Evolutionary conservation across 2,329 filamentous ascomycete species (phyloP).

Genomic region (Colletotrichum endophyticum): DNA sequence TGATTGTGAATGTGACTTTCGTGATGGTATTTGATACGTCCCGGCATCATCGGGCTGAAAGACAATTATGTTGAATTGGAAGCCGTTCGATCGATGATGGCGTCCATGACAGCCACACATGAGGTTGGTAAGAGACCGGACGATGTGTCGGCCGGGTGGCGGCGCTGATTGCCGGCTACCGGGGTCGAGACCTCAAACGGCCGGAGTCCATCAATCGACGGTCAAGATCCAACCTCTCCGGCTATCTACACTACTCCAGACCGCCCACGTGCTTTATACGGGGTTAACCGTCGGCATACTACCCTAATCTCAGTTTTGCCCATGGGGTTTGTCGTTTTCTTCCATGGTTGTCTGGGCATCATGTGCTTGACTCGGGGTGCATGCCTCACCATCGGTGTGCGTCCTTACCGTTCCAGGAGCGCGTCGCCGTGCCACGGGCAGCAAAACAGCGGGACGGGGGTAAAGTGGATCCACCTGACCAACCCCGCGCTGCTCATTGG

Average conservation of each 20-base stretch:
- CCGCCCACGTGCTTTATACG: background rate
- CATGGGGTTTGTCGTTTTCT: background rate
- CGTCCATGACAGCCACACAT: background rate
- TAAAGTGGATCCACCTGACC: background rate
- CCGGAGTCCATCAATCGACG: background rate
- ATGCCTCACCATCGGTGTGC: background rate
- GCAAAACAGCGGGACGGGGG: background rate
- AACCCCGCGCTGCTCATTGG: background rate
- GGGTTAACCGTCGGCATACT: background rate
- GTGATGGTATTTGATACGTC: no score
- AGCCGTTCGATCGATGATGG: background rate
- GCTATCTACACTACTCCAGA: background rate
- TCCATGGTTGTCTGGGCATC: background rate
- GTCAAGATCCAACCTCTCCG: background rate
- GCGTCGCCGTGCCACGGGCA: background rate
- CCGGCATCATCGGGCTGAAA: no score
- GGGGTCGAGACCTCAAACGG: background rate
- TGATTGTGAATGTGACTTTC: no score
- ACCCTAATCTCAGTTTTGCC: background rate
- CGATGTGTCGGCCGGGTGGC: background rate
- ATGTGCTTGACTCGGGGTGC: background rate
- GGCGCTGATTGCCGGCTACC: background rate
- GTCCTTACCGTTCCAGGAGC: background rate
- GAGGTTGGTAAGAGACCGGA: background rate
- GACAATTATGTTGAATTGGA: no score